Conservation (phyloP, 2,329 filamentous ascomycete genomes). For the Aspergillus persii region DNA sequence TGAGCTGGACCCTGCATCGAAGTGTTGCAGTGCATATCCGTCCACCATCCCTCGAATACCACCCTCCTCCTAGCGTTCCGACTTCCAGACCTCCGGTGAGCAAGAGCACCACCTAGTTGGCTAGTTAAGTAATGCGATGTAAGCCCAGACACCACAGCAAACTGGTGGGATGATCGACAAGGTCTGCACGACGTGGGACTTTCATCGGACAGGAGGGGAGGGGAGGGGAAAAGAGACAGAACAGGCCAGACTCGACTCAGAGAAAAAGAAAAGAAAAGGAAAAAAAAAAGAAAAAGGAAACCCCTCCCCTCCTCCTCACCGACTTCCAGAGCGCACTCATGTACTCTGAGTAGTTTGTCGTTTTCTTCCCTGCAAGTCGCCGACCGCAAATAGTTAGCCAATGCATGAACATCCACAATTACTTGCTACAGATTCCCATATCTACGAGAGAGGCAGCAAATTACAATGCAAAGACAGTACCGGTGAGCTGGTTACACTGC, state of each 20-base stretch:
- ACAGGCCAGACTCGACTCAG: too few relatives aligned
- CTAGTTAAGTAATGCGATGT: not conserved
- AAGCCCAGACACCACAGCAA: not conserved
- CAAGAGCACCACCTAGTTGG: not conserved
- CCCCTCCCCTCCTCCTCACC: not conserved
- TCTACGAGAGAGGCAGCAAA: not conserved
- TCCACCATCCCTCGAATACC: not conserved
- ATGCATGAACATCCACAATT: not conserved
- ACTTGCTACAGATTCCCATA: not conserved
- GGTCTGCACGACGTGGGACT: not conserved
- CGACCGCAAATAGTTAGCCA: not conserved
- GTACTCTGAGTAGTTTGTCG: too few relatives aligned
- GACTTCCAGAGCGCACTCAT: not conserved
- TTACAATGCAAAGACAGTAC: constrained; percentile 1
- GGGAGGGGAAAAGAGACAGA: not conserved
- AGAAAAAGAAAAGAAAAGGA: not conserved
- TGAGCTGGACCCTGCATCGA: not conserved
- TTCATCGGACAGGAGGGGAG: not conserved
- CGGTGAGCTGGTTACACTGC: constrained; percentile 7
- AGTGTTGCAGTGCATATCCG: not conserved
- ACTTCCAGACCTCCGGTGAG: not conserved
- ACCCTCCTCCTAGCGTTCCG: not conserved
- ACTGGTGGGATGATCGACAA: not conserved
- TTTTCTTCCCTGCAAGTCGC: not conserved
- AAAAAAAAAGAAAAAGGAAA: not conserved